A percentile compares a stretch with the other conserved stretches of the same genome.
Conservation (phyloP, 495 filamentous ascomycete genomes). For the Aspergillus leporis region DNA sequence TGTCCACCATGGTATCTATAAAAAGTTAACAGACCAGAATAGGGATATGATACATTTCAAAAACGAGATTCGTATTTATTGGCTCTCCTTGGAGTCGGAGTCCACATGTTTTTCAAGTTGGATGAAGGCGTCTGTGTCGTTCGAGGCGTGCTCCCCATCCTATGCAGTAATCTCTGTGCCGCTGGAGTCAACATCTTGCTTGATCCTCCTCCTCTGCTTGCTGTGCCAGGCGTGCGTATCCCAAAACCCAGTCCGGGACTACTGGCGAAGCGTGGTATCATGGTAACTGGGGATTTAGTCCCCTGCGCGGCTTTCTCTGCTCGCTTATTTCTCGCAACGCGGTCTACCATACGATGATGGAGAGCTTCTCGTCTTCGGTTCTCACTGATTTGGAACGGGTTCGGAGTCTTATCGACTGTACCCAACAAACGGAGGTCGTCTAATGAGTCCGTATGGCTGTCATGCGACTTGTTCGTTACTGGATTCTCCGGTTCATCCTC, state of each 20-base stretch:
- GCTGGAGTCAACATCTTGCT: conserved; percentile 63
- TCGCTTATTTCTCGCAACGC: conserved; percentile 72
- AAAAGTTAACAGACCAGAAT: background rate
- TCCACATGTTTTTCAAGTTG: conserved; percentile 55
- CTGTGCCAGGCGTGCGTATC: conserved; percentile 50
- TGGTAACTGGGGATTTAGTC: conserved; percentile 55
- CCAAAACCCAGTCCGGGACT: conserved; percentile 64
- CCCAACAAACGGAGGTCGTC: conserved; percentile 50
- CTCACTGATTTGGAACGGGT: conserved; percentile 81
- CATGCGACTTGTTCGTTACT: conserved; percentile 10
- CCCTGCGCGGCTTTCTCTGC: conserved; percentile 48
- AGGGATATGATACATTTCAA: background rate
- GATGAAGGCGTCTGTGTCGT: conserved; percentile 36
- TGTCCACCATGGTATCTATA: background rate
- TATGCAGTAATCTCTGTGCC: conserved; percentile 72
- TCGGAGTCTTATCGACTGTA: conserved; percentile 61
- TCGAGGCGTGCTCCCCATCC: conserved; percentile 56
- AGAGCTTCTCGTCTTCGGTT: conserved; percentile 77
- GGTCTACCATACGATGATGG: conserved; percentile 89
- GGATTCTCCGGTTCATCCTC: conserved; percentile 61
- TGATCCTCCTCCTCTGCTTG: conserved; percentile 13
- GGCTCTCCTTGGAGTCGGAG: conserved; percentile 50
- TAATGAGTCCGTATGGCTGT: conserved; percentile 9
- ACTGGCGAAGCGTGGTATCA: conserved; percentile 73
- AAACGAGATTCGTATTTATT: conserved; percentile 11